phyloP scores from a whole-genome alignment of 2,329 filamentous ascomycete species.

The Scytalidium sp. region DNA sequence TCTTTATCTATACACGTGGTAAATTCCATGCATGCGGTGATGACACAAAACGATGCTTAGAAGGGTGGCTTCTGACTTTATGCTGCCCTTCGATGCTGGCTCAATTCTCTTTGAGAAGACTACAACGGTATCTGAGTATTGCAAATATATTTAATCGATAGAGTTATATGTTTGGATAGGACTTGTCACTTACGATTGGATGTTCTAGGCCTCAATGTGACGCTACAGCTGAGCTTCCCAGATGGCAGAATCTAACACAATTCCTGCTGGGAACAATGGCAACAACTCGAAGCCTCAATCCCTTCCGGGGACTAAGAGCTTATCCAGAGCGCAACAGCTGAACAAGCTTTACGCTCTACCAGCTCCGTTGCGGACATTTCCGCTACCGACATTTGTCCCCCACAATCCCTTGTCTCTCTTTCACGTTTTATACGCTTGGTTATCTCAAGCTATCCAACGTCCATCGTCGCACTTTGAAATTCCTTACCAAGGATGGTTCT shows the following conservation, averaged over 20 bases:
- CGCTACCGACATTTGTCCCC: slow-evolving; percentile 83
- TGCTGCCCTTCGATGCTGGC: slow-evolving; percentile 60
- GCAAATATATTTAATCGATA: slow-evolving; percentile 21
- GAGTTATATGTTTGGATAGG: not conserved
- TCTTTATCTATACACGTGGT: not conserved
- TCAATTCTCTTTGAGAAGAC: slow-evolving; percentile 66
- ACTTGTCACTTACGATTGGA: slow-evolving; percentile 11
- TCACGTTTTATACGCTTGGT: slow-evolving; percentile 73
- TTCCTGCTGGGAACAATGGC: not conserved
- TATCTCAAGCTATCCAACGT: slow-evolving; percentile 66
- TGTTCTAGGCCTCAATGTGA: slow-evolving; percentile 6
- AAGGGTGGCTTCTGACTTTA: slow-evolving; percentile 38
- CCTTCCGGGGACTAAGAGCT: slow-evolving; percentile 1
- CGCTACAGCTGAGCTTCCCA: slow-evolving; percentile 13
- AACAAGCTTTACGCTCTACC: slow-evolving; percentile 79
- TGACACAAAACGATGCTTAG: slow-evolving; percentile 61
- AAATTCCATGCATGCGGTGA: slow-evolving; percentile 43
- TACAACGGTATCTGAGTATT: slow-evolving; percentile 96
- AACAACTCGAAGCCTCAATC: slow-evolving; percentile 8
- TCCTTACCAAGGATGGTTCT: slow-evolving; percentile 74
- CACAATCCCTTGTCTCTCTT: slow-evolving; percentile 88
- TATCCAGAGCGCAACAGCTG: slow-evolving; percentile 40
- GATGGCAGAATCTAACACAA: slow-evolving; percentile 17
- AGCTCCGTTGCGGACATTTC: slow-evolving; percentile 76
- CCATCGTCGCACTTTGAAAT: slow-evolving; percentile 62